Conservation (phyloP, 345 rosid species). For the Euphorbia pulcherrima region DNA sequence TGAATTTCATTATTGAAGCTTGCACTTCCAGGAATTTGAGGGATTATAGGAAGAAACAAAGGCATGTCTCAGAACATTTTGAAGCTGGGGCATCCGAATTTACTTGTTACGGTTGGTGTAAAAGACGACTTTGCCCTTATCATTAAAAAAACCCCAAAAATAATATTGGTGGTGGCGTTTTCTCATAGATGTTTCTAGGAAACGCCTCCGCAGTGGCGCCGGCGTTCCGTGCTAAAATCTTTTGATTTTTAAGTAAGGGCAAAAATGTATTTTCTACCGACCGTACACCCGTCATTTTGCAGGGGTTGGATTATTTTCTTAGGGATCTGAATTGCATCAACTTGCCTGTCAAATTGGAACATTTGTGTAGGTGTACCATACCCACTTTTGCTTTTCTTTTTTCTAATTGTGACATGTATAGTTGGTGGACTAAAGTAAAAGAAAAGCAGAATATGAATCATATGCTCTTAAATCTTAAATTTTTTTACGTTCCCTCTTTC, state of each 20-base stretch:
- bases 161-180: too few species aligned
- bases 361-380: constrained; percentile 53
- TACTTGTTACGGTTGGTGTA: too few species aligned
- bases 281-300: too few species aligned
- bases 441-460: constrained; percentile 3
- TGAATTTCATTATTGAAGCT: constrained; percentile 88
- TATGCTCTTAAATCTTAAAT: neutral
- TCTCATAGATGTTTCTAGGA: too few species aligned
- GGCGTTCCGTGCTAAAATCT: too few species aligned
- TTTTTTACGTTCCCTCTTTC: too few species aligned
- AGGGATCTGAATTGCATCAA: constrained; percentile 92
- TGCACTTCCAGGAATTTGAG: constrained; percentile 86
- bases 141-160: too few species aligned
- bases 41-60: constrained; percentile 71
- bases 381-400: neutral
- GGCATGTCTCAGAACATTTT: constrained; percentile 71
- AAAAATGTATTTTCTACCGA: too few species aligned
- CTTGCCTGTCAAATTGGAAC: constrained; percentile 77
- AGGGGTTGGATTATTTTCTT: constrained; percentile 72
- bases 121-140: too few species aligned
- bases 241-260: too few species aligned
- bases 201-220: too few species aligned
- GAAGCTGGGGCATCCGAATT: constrained; percentile 71
- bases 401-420: neutral
- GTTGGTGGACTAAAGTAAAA: neutral